Base-by-base conservation (phyloP, 1,284 basidiomycete genomes). In the Takashimella tepidaria region DNA sequence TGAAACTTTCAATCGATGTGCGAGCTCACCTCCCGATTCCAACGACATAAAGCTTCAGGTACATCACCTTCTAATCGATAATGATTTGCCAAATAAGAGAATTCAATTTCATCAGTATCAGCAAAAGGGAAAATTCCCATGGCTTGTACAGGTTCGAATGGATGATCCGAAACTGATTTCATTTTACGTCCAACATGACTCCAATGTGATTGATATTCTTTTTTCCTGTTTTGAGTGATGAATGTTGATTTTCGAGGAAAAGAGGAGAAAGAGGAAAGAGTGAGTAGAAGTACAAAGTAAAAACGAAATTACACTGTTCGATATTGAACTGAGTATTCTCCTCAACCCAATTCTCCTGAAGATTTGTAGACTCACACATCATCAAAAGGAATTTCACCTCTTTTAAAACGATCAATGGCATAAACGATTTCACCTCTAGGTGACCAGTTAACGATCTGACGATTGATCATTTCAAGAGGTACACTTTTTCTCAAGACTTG, bases 301-400 rank as follows among this genome's bases (percentile, higher is more conserved):
- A 46, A 12, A 11, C 25, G n/a, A n/a, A n/a, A n/a, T n/a, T n/a
- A n/a, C n/a, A n/a, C n/a, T n/a, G n/a, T n/a, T n/a, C n/a, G n/a
- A n/a, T n/a, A n/a, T n/a, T n/a, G n/a, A n/a, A n/a, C n/a, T n/a
- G n/a, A n/a, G n/a, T n/a, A n/a, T n/a, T n/a, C n/a, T n/a, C n/a
- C 8, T 47, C 42, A 24, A 5, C 41, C 12, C 31, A 8, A 37
- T 37, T 37, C 31, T 37, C 31, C 31, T 37, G 31, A 8, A 8
- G 31, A 42, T 13, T 22, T 3, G 4, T 26, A 41, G 48, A 76
- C 85, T 64, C 66, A 90, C 89, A 87, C 67, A 66, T 92, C 90
- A 62, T 92, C 90, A 61, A 88, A 92, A 0, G 90, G 90, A 0
- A 87, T 72, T 63, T 91, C 89, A 76, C 84, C 87, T 26, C 69